Evolutionary conservation across 225 moss, liverwort and hornwort genomes (phyloP), one percentile per base, ranked within the genome.

Genomic region (Sphagnum contortum): DNA sequence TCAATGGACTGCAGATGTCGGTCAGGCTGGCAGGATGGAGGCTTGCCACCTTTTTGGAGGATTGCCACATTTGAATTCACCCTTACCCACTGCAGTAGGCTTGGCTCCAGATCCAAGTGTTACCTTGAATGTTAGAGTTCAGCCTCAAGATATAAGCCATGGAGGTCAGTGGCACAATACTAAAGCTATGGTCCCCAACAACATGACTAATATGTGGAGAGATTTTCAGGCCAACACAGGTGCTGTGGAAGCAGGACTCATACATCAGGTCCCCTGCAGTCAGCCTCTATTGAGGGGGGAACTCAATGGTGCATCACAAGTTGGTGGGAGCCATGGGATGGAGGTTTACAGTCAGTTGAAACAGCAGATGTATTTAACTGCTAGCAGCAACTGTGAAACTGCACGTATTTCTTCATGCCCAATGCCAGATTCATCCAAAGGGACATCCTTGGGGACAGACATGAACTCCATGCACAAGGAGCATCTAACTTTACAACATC

Each of bases 21-120:
- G 45, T 61, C 45, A 5, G 11, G 45, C 7, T 6, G 8, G 4
- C 2, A 9, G 45, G 4, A 44, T 61, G 46, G 61, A 61, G 44
- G 10, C 61, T 3, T 61, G 47, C 47, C 61, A 11, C 61, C 45
- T 61, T 9, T 61, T 61, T 61, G 61, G 61, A 10, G 61, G 47
- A 11, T 61, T 61, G 44, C 61, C 61, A 4, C 61, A 46, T 10
- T 46, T 61, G 45, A 61, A 61, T 46, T 45, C 44, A 48, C 45
- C 44, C 11, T 11, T 2, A 61, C 8, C 61, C 10, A 45, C 61
- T 46, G 46, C 61, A 48, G 46, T 44, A 7, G 45, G 61, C 0
- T 45, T 61, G 61, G 9, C 2, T 11, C 7, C 61, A 61, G 61
- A 61, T 61, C 47, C 45, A 9, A 2, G 47, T 61, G 47, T 1